Evolutionary conservation across 1,139 yeast species (phyloP), one percentile per base, ranked within the genome.

Genomic region (Debaryomyces udenii): DNA sequence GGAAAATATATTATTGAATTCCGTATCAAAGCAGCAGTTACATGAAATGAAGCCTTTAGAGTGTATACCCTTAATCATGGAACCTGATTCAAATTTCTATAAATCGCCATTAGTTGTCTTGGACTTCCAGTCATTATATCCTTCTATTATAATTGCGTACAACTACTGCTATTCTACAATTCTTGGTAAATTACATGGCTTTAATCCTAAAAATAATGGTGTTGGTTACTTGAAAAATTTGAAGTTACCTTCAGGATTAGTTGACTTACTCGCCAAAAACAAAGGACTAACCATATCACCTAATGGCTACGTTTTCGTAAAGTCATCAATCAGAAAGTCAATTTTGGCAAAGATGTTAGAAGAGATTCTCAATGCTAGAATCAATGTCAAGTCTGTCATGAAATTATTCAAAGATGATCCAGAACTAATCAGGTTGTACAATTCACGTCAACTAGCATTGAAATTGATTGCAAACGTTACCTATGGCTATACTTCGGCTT

Each of bases 391-490:
- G 54, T 71, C 74, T 10, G 87, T 93, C 1, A 83, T 88, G 84
- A 74, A 75, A 33, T 59, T 72, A 27, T 62, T 83, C 31, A 57
- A 62, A 48, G 79, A 78, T 36, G 68, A 67, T 9, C 47, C 61
- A 6, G 74, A 68, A 39, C 66, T 82, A 28, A 68, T 69, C 35
- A 78, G 80, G 44, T 64, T 86, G 9, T 80, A 86, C 57, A 80
- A 87, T 56, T 85, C 87, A 42, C 72, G 93, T 40, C 99, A 93
- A 55, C 61, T 88, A 32, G 99, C 97, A 0, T 66, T 93, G 45
- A 93, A 93, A 56, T 67, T 93, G 44, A 84, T 91, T 40, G 97
- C 99, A 1, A 91, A 90, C 61, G 99, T 93, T 11, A 91, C 97
- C 0, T 93, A 93, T 66, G 99, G 99, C 0, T 93, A 93, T 56